phyloP scores from a whole-genome alignment of 1,284 basidiomycete genomes.

The Marasmius oreades region DNA sequence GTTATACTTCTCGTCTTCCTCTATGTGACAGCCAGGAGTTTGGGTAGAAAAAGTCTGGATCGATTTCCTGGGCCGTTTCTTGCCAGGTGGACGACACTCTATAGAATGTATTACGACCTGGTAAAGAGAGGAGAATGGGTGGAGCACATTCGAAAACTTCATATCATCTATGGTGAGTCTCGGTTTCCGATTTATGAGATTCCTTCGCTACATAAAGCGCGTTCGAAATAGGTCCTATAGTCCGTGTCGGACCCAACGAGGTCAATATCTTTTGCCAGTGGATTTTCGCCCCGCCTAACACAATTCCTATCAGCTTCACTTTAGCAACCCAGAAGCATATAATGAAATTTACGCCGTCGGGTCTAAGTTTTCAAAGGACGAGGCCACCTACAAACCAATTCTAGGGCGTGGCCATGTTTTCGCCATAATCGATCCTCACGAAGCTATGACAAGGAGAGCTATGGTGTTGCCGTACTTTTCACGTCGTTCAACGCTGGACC shows the following conservation, averaged over 20 bases:
- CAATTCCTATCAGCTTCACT: slow-evolving; percentile 20
- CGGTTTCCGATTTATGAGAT: background rate
- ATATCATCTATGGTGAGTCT: slow-evolving; percentile 11
- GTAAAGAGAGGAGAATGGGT: slow-evolving; percentile 11
- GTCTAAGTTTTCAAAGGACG: slow-evolving; percentile 23
- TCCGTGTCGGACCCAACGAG: slow-evolving; percentile 18
- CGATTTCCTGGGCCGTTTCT: slow-evolving; percentile 15
- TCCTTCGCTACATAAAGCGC: background rate
- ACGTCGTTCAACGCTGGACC: background rate
- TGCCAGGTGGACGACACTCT: slow-evolving; percentile 11
- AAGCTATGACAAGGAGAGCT: background rate
- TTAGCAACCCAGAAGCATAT: slow-evolving; percentile 22
- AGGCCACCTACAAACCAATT: background rate
- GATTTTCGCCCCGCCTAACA: background rate
- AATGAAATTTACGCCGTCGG: slow-evolving; percentile 22
- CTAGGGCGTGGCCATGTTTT: background rate
- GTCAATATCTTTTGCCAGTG: background rate
- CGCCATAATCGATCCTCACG: background rate
- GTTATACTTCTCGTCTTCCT: too few species aligned
- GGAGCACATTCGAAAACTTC: slow-evolving; percentile 10
- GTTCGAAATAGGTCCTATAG: slow-evolving; percentile 10
- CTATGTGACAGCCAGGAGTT: background rate
- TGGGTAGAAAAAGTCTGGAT: background rate
- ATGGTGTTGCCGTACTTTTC: background rate
- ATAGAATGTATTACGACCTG: slow-evolving; percentile 13